Base-by-base conservation (phyloP, 2,329 filamentous ascomycete species). In the Eutypella sp. region DNA sequence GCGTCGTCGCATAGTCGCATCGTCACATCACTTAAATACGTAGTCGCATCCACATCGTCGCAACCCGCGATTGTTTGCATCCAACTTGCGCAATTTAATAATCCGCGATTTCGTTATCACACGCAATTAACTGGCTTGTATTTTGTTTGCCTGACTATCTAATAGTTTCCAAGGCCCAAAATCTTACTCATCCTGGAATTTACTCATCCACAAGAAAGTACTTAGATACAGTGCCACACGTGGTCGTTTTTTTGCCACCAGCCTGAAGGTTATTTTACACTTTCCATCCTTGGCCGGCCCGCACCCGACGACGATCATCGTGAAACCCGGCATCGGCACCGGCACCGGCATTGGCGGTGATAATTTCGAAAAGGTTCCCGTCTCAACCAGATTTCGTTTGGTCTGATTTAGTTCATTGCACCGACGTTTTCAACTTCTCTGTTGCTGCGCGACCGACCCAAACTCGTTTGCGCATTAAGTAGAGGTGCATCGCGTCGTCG, bases 331-430 rank as follows among this genome's bases (percentile, higher is more conserved):
- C 46, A 47, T 48, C 55, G 52, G 48, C 39, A 23, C 53, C 40
- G 40, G 47, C 46, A 47, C 48, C 55, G 52, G 48, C 39, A 23
- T n/a, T 41, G 39, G 46, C 36, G 46, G 48, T 51, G 44, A 42
- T 29, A 42, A 49, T 41, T 41, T 44, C 37, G 40, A 44, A 44
- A 41, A 36, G 42, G 41, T 43, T 39, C 40, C 20, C 46, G 42
- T 25, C 46, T 29, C 38, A 34, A 40, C 29, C 40, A 31, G 7
- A 43, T 20, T 38, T 45, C 41, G 50, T 58, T 55, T 57, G 54
- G 50, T 54, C 51, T 55, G 53, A 54, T 57, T 56, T 40, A 50
- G 47, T 56, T 55, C 54, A 55, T 48, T 50, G 50, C 52, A 57
- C 51, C 56, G 56, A 56, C 50, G 50, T 41, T 23, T 40, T 22